phyloP scores from a whole-genome alignment of 768 basidiomycete species.

The Macrolepiota dolichaula region DNA sequence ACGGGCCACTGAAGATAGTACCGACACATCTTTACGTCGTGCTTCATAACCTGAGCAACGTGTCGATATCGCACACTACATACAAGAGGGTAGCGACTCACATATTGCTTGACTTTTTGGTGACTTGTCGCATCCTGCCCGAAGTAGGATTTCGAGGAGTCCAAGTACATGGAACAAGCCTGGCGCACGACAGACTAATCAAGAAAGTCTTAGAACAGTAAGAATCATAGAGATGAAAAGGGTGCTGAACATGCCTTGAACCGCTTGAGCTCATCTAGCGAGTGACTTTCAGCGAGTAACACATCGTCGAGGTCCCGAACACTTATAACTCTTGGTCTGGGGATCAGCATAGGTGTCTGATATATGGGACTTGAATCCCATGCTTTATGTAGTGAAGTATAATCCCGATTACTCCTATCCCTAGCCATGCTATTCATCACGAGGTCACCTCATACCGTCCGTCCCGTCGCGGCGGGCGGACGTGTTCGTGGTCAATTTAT shows the following conservation, averaged over 20 bases:
- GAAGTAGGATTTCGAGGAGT: neutral
- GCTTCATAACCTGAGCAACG: neutral
- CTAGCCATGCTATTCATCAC: neutral
- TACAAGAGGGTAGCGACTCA: neutral
- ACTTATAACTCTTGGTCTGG: neutral
- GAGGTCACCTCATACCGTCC: neutral
- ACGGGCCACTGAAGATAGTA: conserved; percentile 5
- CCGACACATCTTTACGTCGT: neutral
- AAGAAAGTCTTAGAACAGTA: neutral
- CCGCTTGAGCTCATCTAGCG: neutral
- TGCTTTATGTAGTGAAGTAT: neutral
- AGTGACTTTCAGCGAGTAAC: neutral
- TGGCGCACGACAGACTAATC: neutral
- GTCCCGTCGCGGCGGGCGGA: neutral
- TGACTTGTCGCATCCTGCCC: neutral
- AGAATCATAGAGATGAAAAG: neutral
- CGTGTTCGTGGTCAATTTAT: neutral
- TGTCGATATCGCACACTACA: neutral
- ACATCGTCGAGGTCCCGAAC: neutral
- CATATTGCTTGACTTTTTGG: neutral
- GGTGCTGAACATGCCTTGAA: neutral
- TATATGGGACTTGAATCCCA: neutral
- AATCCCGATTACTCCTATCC: neutral
- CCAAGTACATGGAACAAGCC: neutral
- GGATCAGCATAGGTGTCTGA: neutral